Evolutionary conservation across 1,284 basidiomycete species (phyloP).

Genomic region (Leccinum colubrinum): DNA sequence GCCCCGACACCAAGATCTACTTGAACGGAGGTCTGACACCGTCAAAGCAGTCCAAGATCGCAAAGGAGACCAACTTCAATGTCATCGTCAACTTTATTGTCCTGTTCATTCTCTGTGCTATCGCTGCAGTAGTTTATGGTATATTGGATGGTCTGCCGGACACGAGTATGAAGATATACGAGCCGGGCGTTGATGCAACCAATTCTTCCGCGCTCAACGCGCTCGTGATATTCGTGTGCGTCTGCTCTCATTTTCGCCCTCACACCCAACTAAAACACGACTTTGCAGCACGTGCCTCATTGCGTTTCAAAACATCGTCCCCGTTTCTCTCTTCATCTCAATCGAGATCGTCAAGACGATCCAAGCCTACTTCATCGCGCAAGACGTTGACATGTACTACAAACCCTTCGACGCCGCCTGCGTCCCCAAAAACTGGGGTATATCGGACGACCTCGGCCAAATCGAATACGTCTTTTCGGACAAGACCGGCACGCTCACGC

Average conservation of each 20-base stretch:
- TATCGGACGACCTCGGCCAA: slow-evolving; percentile 96
- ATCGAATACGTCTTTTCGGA: slow-evolving; percentile 98
- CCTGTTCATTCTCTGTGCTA: slow-evolving; percentile 75
- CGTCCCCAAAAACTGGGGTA: slow-evolving; percentile 97
- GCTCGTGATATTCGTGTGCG: slow-evolving; percentile 88
- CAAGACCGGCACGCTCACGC: slow-evolving; percentile 95
- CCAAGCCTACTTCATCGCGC: slow-evolving; percentile 96
- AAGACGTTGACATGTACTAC: slow-evolving; percentile 98
- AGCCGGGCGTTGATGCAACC: slow-evolving; percentile 63
- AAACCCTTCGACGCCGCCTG: slow-evolving; percentile 84
- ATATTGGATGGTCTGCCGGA: slow-evolving; percentile 58
- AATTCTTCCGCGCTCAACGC: slow-evolving; percentile 70
- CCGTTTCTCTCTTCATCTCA: slow-evolving; percentile 95
- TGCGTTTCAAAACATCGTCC: slow-evolving; percentile 97
- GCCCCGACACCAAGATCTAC: slow-evolving; percentile 97
- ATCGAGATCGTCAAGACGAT: slow-evolving; percentile 98
- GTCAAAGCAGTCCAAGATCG: slow-evolving; percentile 94
- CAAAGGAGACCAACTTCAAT: slow-evolving; percentile 98
- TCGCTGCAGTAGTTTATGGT: slow-evolving; percentile 76
- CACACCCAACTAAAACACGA: neutral
- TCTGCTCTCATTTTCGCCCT: slow-evolving; percentile 11
- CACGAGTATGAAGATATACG: slow-evolving; percentile 77
- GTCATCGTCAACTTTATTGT: slow-evolving; percentile 93
- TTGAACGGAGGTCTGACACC: slow-evolving; percentile 91
- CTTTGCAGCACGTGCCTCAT: slow-evolving; percentile 75